phyloP scores from a whole-genome alignment of 1,284 basidiomycete genomes.

The Anthracocystis setariae region DNA sequence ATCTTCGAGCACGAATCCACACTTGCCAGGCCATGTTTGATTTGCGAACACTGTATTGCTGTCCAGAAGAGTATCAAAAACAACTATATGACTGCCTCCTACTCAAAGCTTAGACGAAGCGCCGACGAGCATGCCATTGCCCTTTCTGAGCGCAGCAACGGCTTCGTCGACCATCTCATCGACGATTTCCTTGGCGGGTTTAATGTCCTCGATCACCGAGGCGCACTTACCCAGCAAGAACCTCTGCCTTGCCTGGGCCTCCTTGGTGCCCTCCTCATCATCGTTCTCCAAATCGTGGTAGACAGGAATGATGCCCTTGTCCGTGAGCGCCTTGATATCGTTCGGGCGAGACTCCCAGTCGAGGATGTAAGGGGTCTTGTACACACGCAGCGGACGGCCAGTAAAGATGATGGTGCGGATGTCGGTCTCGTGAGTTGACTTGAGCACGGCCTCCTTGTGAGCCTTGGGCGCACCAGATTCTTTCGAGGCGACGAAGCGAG shows the following conservation, averaged over 20 bases:
- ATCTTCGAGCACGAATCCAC: no score
- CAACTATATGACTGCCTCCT: no score
- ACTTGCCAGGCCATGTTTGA: no score
- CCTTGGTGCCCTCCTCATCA: constrained; percentile 57
- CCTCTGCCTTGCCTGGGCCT: constrained; percentile 46
- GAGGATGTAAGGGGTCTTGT: constrained; percentile 54
- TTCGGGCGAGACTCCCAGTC: constrained; percentile 62
- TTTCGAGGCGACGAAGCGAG: constrained; percentile 80
- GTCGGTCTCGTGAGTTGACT: constrained; percentile 61
- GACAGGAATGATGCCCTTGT: constrained; percentile 59
- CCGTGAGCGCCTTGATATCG: constrained; percentile 63
- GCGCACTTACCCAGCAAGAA: constrained; percentile 69
- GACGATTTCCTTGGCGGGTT: constrained; percentile 59
- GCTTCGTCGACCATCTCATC: constrained; percentile 62
- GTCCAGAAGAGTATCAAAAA: no score
- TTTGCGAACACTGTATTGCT: not conserved
- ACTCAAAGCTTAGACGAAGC: constrained; percentile 27
- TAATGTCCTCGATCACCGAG: constrained; percentile 71
- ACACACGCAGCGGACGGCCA: constrained; percentile 81
- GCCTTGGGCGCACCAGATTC: constrained; percentile 60
- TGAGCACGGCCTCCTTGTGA: constrained; percentile 63
- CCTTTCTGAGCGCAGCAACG: constrained; percentile 43
- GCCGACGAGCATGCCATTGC: constrained; percentile 41
- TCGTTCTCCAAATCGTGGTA: constrained; percentile 63
- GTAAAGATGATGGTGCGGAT: constrained; percentile 64